phyloP scores from a whole-genome alignment of 2,329 filamentous ascomycete species.

The Talaromyces sp. region DNA sequence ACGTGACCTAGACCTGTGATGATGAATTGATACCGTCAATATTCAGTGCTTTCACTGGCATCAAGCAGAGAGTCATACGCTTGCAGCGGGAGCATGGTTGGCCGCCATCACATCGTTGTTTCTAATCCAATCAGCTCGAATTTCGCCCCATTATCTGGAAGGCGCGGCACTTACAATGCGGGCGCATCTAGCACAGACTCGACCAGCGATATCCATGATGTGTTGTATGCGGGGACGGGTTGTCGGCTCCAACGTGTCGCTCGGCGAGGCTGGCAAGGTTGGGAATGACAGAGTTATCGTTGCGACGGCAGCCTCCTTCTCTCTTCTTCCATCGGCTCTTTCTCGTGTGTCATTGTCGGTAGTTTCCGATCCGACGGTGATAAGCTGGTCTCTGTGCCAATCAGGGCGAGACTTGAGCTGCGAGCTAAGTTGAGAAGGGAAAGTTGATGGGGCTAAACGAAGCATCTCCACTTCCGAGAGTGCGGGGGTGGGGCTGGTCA shows the following conservation, averaged over 20 bases:
- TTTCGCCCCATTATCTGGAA: too few species aligned
- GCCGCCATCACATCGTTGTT: conserved; percentile 33
- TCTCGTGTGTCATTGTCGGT: conserved; percentile 1
- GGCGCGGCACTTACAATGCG: conserved; percentile 19
- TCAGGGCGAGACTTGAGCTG: neutral
- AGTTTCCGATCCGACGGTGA: conserved; percentile 13
- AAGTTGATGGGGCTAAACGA: neutral
- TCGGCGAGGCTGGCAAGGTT: neutral
- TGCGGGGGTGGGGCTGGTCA: neutral
- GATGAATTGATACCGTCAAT: neutral
- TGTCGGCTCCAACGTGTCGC: neutral
- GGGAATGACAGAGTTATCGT: neutral
- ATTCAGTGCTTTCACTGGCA: neutral
- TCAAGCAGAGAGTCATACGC: too few species aligned
- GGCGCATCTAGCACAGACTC: conserved; percentile 22
- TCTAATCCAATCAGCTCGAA: conserved; percentile 22
- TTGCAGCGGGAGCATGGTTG: conserved; percentile 29
- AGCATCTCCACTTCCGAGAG: neutral
- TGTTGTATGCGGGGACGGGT: neutral
- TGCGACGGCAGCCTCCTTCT: conserved; percentile 4
- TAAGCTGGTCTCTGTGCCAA: neutral
- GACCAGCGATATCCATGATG: conserved; percentile 7
- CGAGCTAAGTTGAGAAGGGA: neutral
- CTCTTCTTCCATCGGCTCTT: neutral
- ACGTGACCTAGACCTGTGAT: conserved; percentile 24